phyloP scores from a whole-genome alignment of 2,329 filamentous ascomycete genomes.

The Blastomyces parvus region DNA sequence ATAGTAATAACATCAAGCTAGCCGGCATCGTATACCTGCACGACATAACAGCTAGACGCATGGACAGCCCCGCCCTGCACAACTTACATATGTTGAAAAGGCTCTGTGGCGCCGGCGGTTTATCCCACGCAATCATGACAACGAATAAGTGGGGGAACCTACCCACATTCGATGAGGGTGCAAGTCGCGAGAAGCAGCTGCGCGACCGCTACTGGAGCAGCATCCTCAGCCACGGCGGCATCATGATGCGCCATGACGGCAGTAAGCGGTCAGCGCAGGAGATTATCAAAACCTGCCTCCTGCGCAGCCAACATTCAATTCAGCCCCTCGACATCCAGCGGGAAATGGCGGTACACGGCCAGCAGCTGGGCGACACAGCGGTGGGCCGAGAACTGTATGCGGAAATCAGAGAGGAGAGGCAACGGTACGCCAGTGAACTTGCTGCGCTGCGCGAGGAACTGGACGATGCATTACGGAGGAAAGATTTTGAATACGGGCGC shows the following conservation, averaged over 20 bases:
- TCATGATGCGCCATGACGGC: neutral
- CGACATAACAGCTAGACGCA: slow-evolving; percentile 10
- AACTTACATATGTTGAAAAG: slow-evolving; percentile 13
- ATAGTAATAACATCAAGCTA: slow-evolving; percentile 8
- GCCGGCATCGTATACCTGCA: slow-evolving; percentile 15
- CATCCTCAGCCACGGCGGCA: neutral
- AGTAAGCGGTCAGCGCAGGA: neutral
- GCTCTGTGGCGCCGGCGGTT: slow-evolving; percentile 9
- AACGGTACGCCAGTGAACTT: neutral
- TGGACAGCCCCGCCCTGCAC: slow-evolving; percentile 11
- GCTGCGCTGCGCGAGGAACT: neutral
- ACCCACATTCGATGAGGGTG: neutral
- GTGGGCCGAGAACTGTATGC: neutral
- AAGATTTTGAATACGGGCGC: neutral
- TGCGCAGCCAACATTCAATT: neutral
- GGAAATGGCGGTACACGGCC: neutral
- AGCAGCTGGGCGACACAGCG: neutral
- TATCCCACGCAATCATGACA: slow-evolving; percentile 7
- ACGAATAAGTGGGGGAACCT: slow-evolving; percentile 13
- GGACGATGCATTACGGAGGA: neutral
- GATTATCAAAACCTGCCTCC: neutral
- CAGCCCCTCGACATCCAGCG: neutral
- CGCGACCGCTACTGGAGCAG: neutral
- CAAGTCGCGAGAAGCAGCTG: neutral
- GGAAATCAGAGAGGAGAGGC: neutral